A percentile compares a stretch with the other conserved stretches of the same genome.
Conservation (phyloP, 2,329 filamentous ascomycete species). For the Xylaria sp. region DNA sequence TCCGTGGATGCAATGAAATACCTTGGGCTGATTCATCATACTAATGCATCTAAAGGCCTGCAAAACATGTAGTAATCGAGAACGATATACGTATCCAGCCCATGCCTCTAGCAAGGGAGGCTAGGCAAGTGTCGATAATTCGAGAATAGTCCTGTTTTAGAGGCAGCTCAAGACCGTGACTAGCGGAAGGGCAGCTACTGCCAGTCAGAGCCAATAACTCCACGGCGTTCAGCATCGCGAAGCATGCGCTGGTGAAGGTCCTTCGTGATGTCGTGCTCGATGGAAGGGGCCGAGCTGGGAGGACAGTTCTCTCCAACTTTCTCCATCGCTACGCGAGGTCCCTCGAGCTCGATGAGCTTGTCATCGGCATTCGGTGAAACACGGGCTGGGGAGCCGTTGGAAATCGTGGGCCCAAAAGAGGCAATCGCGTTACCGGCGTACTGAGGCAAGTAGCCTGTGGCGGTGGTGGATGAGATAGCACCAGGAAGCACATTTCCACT, state of each 20-base stretch:
- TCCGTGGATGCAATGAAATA: conserved; percentile 40
- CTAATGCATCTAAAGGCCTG: conserved; percentile 48
- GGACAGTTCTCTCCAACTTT: conserved; percentile 60
- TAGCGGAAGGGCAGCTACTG: conserved; percentile 35
- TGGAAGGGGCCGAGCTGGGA: conserved; percentile 48
- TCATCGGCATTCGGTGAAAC: conserved; percentile 39
- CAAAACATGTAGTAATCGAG: conserved; percentile 46
- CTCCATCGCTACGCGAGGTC: conserved; percentile 43
- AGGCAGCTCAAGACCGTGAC: background rate
- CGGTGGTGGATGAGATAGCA: conserved; percentile 63
- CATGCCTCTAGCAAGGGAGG: conserved; percentile 28
- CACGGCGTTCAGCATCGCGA: conserved; percentile 48
- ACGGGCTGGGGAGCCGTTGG: conserved; percentile 48
- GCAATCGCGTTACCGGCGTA: conserved; percentile 64
- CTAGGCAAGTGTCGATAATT: conserved; percentile 13
- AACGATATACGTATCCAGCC: conserved; percentile 34
- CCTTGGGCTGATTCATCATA: conserved; percentile 45
- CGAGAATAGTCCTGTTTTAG: conserved; percentile 2
- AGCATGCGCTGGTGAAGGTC: conserved; percentile 48
- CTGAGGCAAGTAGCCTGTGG: conserved; percentile 64
- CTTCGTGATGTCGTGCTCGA: conserved; percentile 47
- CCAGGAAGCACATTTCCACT: conserved; percentile 59
- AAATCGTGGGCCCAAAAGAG: conserved; percentile 58
- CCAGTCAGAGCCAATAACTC: conserved; percentile 48
- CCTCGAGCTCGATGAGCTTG: conserved; percentile 43